Conservation (phyloP, 1,139 yeast genomes). For the Taphrina wiesneri region DNA sequence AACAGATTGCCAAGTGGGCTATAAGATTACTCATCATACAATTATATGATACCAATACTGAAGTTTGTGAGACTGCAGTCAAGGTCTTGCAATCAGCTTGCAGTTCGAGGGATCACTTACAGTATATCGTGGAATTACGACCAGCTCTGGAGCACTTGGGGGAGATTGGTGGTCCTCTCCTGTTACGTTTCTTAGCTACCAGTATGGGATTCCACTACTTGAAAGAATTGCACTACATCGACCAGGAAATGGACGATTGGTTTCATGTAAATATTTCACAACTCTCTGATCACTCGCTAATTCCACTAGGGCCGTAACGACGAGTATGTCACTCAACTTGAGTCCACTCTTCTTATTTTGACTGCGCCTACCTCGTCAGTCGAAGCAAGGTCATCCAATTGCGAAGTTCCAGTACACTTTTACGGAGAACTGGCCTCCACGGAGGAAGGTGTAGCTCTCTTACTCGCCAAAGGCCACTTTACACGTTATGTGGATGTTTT, state of each 20-base stretch:
- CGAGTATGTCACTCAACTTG: slow-evolving; percentile 57
- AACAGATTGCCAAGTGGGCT: slow-evolving; percentile 48
- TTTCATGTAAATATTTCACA: slow-evolving; percentile 45
- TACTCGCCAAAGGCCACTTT: slow-evolving; percentile 55
- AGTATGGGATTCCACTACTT: slow-evolving; percentile 59
- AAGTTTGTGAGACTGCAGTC: slow-evolving; percentile 61
- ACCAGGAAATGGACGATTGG: slow-evolving; percentile 62
- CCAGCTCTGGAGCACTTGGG: slow-evolving; percentile 55
- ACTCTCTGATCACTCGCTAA: not conserved
- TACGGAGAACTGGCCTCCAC: slow-evolving; percentile 79
- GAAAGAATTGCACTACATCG: slow-evolving; percentile 55
- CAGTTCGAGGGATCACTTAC: slow-evolving; percentile 48
- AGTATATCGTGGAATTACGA: slow-evolving; percentile 50
- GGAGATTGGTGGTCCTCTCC: slow-evolving; percentile 52
- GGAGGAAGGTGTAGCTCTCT: slow-evolving; percentile 67
- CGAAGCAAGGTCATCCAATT: not conserved
- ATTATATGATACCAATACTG: slow-evolving; percentile 64
- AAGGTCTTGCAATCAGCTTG: slow-evolving; percentile 55
- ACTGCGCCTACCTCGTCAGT: not conserved
- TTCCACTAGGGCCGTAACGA: slow-evolving; percentile 49
- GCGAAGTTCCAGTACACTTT: slow-evolving; percentile 61
- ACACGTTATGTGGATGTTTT: slow-evolving; percentile 48
- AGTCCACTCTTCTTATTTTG: slow-evolving; percentile 43
- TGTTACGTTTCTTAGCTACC: slow-evolving; percentile 58
- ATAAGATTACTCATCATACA: slow-evolving; percentile 62